Evolutionary conservation across 306 rosid species (phyloP), one percentile per base, ranked within the genome.

Genomic region (Rosa lucieae): DNA sequence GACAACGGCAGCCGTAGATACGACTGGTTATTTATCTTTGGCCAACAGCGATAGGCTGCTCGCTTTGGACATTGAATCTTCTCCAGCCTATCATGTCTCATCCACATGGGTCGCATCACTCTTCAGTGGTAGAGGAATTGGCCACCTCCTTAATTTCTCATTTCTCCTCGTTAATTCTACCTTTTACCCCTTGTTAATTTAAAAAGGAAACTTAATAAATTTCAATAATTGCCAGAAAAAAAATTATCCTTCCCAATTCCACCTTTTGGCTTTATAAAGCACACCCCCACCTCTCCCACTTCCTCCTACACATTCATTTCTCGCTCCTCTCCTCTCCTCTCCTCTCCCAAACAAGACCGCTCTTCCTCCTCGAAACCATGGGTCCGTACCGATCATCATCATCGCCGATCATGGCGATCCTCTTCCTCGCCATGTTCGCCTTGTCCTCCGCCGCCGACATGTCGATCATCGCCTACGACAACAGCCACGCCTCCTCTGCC

Each of bases 381-480:
- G 94, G 73, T 53, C 83, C 87, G 2, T 35, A 3, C 58, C 62
- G 73, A 78, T 86, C 91, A 14, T 69, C 90, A 12, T 73, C 73
- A 0, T 23, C 55, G 44, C 39, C 88, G 76, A n/a, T 79, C 61
- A 76, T 78, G 84, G 35, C 84, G 70, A 4, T 79, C 51, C 58
- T 91, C 59, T 1, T 91, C 73, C 47, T 88, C 53, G 12, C 59
- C 43, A 7, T 82, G 69, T 51, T 89, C n/a, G 39, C 93, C 13
- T 3, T 85, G 3, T 88, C 98, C 0, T 78, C 85, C 4, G 96
- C 99, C 46, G 29, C 76, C 2, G 96, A 93, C 83, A 85, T 89
- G 97, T 91, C 98, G 51, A 92, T 91, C 59, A 79, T 91, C 78
- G 73, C 89, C 18, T 87, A 86, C 90, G 91, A 89, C 81, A 49